Base-by-base conservation (phyloP, 2,329 filamentous ascomycete genomes). In the Teratosphaeria destructans region DNA sequence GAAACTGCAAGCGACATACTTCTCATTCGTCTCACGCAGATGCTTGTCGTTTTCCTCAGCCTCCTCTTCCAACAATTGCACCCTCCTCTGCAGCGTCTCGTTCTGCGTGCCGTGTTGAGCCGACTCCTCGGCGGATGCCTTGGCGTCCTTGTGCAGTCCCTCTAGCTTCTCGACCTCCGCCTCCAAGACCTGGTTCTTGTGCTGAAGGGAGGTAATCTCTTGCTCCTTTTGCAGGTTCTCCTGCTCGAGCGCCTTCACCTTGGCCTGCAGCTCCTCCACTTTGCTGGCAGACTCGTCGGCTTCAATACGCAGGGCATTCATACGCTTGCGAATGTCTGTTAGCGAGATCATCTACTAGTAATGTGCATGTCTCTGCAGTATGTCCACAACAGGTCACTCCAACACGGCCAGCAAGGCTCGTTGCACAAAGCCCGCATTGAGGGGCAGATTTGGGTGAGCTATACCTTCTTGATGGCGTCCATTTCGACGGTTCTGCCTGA, bases 51-150 rank as follows among this genome's bases (percentile, higher is more conserved):
- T 90, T 76, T 93, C 85, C 80, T 99, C 94, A 69, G 91, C 91
- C 81, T 99, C 94, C 79, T 97, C 93, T 81, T 99, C 94, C 69
- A 99, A 86, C 68, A 99, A 82, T 81, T 96, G 90, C 74, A 97
- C 82, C 80, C 90, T 90, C 78, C 94, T 85, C 81, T 90, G 88
- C 68, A 99, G 83, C 70, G 87, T 84, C 81, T 99, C 94, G 77
- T 93, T 94, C 78, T 95, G 89, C 73, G 87, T 89, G 74, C 90
- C 88, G 74, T 91, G 85, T 80, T 89, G 82, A 76, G 85, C 80
- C 73, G 89, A 88, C 77, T 93, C 88, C 74, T 89, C 88, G 73
- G 89, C 90, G 66, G 86, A 81, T 73, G 87, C 87, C 85, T 99
- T 99, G 76, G 87, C 84, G 68, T 95, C 89, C 79, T 90, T 90